Base-by-base conservation (phyloP, 2,329 filamentous ascomycete genomes). In the Aspergillus brasiliensis region DNA sequence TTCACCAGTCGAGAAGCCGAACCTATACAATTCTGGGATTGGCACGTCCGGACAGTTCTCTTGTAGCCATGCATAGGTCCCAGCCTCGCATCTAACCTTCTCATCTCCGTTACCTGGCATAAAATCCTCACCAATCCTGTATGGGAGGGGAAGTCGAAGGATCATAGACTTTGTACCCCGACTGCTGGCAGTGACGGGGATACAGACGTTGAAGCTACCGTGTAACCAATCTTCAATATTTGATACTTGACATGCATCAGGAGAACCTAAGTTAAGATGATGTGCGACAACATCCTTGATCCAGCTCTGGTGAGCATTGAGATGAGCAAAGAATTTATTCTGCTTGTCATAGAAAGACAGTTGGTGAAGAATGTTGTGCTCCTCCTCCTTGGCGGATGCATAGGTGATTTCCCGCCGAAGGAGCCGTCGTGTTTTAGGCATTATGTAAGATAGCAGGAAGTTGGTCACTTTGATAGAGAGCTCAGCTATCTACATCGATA, bases 21-120 rank as follows among this genome's bases (percentile, higher is more conserved):
- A 73, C 2, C 70, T 67, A 51, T 67, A 65, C 15, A 73, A 56
- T 15, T 53, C 51, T 42, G 70, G 68, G 49, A 66, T 71, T 47
- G 66, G 67, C 6, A 72, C 56, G 27, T 61, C 58, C 13, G 67
- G 69, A 56, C 68, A 71, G 21, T 69, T 65, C 40, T 67, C 59
- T 46, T 67, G 57, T n/a, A 72, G 59, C 70, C 67, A 73, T 34
- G 63, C 62, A 61, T 71, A 74, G 15, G 70, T 68, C 6, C 58
- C 67, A 13, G 63, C 70, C 52, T 74, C 69, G 60, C 65, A 73
- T 25, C 56, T 54, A 34, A 71, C 48, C 53, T 72, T 74, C 58
- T 72, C 69, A 60, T 71, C 69, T 10, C 54, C 58, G 56, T 72
- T 73, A 10, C 68, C 68, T 15, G 69, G 65, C 21, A 59, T 37